Evolutionary conservation across 768 basidiomycete genomes (phyloP).

Genomic region (Trametes meyenii): DNA sequence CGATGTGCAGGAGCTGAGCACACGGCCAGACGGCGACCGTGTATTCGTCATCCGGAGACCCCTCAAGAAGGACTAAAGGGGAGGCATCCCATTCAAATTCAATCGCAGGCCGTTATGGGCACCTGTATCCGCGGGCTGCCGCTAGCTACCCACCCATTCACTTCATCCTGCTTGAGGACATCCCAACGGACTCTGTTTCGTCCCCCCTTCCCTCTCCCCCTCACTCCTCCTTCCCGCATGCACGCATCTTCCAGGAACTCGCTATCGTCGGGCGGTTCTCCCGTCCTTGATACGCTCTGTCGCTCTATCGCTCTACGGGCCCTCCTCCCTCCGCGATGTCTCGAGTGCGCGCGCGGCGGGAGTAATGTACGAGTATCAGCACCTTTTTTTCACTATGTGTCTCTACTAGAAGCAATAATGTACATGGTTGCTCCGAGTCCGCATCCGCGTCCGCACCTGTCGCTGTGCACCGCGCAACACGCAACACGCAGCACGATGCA

Average conservation of each 20-base stretch:
- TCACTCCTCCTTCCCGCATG: neutral
- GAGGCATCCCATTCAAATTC: neutral
- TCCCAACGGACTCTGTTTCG: constrained; percentile 16
- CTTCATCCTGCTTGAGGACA: constrained; percentile 8
- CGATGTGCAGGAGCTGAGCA: constrained; percentile 66
- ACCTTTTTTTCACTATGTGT: constrained; percentile 7
- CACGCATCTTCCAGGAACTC: neutral
- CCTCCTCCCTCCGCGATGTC: constrained; percentile 11
- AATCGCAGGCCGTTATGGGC: neutral
- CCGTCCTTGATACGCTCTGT: neutral
- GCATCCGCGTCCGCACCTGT: neutral
- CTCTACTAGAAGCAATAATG: constrained; percentile 20
- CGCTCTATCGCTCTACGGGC: constrained; percentile 14
- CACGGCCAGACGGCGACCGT: constrained; percentile 66
- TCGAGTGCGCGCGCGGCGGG: constrained; percentile 19
- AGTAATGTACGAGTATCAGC: constrained; percentile 24
- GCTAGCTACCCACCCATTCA: constrained; percentile 6
- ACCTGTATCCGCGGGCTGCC: constrained; percentile 3
- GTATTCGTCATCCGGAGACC: constrained; percentile 77
- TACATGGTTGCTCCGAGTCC: constrained; percentile 6
- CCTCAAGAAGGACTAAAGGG: constrained; percentile 75
- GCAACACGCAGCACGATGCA: neutral
- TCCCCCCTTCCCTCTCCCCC: neutral
- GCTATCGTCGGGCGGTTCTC: constrained; percentile 6
- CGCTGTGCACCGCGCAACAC: no score